phyloP scores from a whole-genome alignment of 371 early-diverging fungal species.

The Coemansia sp. region DNA sequence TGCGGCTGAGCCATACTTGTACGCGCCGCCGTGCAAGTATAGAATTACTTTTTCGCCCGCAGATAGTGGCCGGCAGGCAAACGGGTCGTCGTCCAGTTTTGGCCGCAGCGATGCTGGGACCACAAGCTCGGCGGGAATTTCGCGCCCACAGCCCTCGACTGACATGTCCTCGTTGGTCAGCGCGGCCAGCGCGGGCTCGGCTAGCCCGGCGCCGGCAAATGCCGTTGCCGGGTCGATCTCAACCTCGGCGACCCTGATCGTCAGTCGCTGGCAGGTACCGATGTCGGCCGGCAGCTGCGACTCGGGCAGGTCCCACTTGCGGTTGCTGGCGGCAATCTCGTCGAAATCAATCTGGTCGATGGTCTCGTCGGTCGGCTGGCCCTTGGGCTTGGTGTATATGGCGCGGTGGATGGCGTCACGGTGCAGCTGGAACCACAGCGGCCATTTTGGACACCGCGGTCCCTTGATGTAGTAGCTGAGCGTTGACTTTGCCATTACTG shows the following conservation, averaged over 20 bases:
- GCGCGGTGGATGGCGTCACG: slow-evolving; percentile 27
- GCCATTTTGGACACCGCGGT: slow-evolving; percentile 36
- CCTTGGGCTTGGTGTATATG: not conserved
- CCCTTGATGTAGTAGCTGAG: slow-evolving; percentile 37
- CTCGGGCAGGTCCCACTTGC: slow-evolving; percentile 18
- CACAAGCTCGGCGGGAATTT: slow-evolving; percentile 24
- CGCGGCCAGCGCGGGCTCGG: slow-evolving; percentile 18
- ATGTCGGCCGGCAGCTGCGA: slow-evolving; percentile 14
- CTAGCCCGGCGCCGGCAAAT: slow-evolving; percentile 30
- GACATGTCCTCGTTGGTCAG: slow-evolving; percentile 15
- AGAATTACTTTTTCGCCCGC: slow-evolving; percentile 48
- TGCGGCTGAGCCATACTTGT: slow-evolving; percentile 56
- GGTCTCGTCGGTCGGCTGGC: slow-evolving; percentile 14
- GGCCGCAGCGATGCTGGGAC: slow-evolving; percentile 12
- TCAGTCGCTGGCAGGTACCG: slow-evolving; percentile 10
- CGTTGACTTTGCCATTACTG: slow-evolving; percentile 16
- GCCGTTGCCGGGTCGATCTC: slow-evolving; percentile 10
- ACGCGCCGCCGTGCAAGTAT: slow-evolving; percentile 78
- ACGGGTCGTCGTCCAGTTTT: not conserved
- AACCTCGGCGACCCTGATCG: slow-evolving; percentile 18
- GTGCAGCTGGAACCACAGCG: slow-evolving; percentile 37
- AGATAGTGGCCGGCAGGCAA: slow-evolving; percentile 23
- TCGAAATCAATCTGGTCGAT: slow-evolving; percentile 34
- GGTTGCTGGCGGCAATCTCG: slow-evolving; percentile 8
- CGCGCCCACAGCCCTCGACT: not conserved